These are phyloP conservation scores for Scedosporium minutisporum DNA, from an alignment of 2,329 filamentous ascomycete genomes.

Conservation along the genomic window DNA sequence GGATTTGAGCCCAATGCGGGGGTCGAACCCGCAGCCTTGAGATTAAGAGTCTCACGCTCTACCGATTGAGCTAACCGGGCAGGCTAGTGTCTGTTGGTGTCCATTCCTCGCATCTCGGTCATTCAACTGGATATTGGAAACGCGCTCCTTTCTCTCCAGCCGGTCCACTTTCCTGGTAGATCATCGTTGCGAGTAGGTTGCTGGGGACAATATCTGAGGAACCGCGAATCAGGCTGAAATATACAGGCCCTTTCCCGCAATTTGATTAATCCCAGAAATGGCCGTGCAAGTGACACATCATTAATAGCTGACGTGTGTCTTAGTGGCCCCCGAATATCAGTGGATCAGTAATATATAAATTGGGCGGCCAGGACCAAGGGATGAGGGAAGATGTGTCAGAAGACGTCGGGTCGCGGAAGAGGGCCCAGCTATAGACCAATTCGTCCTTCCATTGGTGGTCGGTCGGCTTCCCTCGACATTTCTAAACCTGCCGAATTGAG, in stretches of 20 bases:
- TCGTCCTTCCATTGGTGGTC: not conserved
- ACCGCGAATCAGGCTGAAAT: too few species aligned
- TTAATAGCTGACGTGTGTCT: not conserved
- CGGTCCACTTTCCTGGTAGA: too few species aligned
- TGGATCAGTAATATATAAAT: not conserved
- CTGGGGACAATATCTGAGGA: too few species aligned
- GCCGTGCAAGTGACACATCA: too few species aligned
- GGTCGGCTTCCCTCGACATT: not conserved
- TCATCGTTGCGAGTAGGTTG: too few species aligned
- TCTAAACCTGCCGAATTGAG: not conserved
- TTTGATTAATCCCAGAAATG: too few species aligned
- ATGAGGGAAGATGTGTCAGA: not conserved
- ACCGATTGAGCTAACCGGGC: conserved; percentile 59
- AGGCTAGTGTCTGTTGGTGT: conserved; percentile 1
- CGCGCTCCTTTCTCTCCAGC: too few species aligned
- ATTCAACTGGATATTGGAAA: too few species aligned
- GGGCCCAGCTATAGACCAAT: too few species aligned
- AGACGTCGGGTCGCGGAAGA: not conserved
- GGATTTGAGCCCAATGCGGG: conserved; percentile 19
- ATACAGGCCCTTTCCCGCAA: too few species aligned
- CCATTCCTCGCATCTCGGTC: too few species aligned
- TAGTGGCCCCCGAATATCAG: not conserved
- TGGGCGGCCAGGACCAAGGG: not conserved
- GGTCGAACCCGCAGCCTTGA: conserved; percentile 32
- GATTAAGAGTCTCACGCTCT: conserved; percentile 63